Conservation (phyloP, 371 early-diverging fungal species). For the Lichtheimia ornata region DNA sequence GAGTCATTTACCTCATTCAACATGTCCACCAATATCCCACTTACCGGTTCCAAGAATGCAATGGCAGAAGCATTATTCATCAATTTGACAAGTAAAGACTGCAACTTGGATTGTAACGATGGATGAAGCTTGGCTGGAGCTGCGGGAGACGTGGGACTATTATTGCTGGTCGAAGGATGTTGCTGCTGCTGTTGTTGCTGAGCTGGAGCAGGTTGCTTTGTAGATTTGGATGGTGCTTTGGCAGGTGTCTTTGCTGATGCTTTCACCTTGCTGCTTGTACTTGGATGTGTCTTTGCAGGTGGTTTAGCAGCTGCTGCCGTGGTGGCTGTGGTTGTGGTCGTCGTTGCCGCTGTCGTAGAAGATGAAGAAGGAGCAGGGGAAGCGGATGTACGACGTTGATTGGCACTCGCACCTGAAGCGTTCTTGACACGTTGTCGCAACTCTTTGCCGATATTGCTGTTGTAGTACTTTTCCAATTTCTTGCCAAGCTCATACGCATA, state of each 20-base stretch:
- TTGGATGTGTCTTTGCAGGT: not conserved
- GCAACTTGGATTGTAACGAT: constrained; percentile 21
- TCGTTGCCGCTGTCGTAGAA: not conserved
- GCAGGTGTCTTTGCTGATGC: not conserved
- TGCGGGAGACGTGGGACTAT: not conserved
- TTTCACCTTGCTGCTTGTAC: not conserved
- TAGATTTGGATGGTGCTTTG: not conserved
- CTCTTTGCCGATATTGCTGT: constrained; percentile 59
- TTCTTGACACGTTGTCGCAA: constrained; percentile 19
- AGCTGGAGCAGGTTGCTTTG: not conserved
- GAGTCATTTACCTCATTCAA: not conserved
- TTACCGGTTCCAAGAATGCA: constrained; percentile 71
- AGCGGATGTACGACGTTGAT: not conserved
- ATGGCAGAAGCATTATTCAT: constrained; percentile 39
- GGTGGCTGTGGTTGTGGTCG: not conserved
- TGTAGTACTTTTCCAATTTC: constrained; percentile 60
- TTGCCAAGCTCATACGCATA: constrained; percentile 81
- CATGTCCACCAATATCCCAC: constrained; percentile 27
- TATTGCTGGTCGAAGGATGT: not conserved
- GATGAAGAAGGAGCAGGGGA: constrained; percentile 3
- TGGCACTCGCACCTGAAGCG: constrained; percentile 2
- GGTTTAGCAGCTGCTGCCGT: not conserved
- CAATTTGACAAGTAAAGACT: constrained; percentile 39
- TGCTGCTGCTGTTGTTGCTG: not conserved
- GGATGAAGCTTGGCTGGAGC: constrained; percentile 21